phyloP scores from a whole-genome alignment of 345 rosid genomes.

The Hypericum perforatum region DNA sequence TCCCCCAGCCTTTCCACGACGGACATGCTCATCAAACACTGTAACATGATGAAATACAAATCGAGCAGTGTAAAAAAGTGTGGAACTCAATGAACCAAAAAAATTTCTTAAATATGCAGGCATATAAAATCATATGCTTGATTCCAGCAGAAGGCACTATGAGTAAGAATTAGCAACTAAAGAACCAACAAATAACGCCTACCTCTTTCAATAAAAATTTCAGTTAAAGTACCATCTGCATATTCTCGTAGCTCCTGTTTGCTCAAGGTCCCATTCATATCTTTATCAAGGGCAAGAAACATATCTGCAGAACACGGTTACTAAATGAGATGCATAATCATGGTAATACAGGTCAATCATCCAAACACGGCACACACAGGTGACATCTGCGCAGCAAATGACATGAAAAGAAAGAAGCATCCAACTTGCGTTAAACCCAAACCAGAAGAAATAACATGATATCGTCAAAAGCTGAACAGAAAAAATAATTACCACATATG shows the following conservation, averaged over 20 bases:
- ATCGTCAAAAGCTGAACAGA: neutral
- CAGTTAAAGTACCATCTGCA: constrained; percentile 93
- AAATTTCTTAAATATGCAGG: neutral
- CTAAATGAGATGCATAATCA: neutral
- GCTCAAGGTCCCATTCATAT: constrained; percentile 81
- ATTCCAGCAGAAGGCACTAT: too few relatives aligned
- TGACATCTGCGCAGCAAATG: too few relatives aligned
- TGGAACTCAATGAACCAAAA: neutral
- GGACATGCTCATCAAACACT: constrained; percentile 96
- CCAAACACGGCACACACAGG: too few relatives aligned
- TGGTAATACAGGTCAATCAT: too few relatives aligned
- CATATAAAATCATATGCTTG: too few relatives aligned
- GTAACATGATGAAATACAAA: constrained; percentile 11
- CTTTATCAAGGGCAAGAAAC: constrained; percentile 95
- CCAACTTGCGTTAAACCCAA: neutral
- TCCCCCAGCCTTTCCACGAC: constrained; percentile 60
- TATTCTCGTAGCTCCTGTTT: constrained; percentile 95
- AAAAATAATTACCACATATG: constrained; percentile 57
- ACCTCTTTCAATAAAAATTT: constrained; percentile 95
- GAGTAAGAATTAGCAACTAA: neutral
- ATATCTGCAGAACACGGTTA: constrained; percentile 44
- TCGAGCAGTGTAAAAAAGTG: constrained; percentile 4
- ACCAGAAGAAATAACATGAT: neutral
- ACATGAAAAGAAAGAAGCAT: too few relatives aligned
- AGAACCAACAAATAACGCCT: neutral